Evolutionary conservation across 306 rosid genomes (phyloP).

Genomic region (Bauhinia variegata): DNA sequence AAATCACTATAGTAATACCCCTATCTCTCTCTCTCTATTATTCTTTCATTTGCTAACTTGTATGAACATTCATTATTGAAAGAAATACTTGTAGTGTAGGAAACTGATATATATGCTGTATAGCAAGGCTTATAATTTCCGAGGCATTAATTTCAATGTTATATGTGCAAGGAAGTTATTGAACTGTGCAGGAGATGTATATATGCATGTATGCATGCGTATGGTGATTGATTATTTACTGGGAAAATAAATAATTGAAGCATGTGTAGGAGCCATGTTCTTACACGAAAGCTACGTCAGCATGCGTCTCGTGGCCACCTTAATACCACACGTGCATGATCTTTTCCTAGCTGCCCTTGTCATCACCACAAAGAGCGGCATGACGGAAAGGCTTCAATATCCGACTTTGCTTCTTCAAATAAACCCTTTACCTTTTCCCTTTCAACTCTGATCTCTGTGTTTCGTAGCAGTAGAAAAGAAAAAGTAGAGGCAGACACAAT

Average conservation of each 20-base stretch:
- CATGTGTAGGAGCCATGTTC: constrained; percentile 2
- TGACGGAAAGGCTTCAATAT: constrained; percentile 8
- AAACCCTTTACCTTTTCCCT: background rate
- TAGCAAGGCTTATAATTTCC: too few species aligned
- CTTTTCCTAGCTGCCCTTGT: constrained; percentile 5
- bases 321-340: constrained; percentile 47
- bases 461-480: too few species aligned
- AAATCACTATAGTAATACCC: too few species aligned
- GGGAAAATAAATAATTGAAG: constrained; percentile 27
- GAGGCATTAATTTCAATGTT: background rate
- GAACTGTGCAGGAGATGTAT: too few species aligned
- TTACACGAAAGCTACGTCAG: constrained; percentile 29
- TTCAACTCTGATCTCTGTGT: background rate
- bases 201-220: too few species aligned
- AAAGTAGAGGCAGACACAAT: background rate
- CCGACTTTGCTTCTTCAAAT: too few species aligned
- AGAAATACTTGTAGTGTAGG: background rate
- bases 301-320: constrained; percentile 43
- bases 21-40: too few species aligned
- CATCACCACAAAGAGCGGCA: constrained; percentile 20
- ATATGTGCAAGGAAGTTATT: too few species aligned
- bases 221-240: constrained; percentile 5
- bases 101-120: background rate
- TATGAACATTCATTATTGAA: too few species aligned
- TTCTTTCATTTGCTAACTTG: too few species aligned